phyloP scores from a whole-genome alignment of 129 eudicot species.

The Pseudognaphalium luteoalbum region DNA sequence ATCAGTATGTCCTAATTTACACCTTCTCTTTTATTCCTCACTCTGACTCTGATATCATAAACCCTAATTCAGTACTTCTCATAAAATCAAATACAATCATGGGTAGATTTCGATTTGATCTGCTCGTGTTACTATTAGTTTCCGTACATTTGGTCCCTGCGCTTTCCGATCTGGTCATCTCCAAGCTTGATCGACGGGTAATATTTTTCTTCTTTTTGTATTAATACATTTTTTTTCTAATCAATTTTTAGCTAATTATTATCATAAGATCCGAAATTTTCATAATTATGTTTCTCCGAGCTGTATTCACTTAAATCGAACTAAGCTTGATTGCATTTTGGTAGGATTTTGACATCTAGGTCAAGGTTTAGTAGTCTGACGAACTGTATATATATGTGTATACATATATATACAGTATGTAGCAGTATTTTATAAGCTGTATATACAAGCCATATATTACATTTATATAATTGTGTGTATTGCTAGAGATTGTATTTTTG shows the following conservation, averaged over 20 bases:
- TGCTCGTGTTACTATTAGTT: slow-evolving; percentile 27
- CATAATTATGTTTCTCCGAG: slow-evolving; percentile 5
- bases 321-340: slow-evolving; percentile 15
- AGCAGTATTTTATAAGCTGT: background rate
- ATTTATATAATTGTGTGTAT: background rate
- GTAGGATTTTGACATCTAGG: background rate
- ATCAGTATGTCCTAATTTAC: background rate
- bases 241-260: slow-evolving; percentile 5
- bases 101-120: slow-evolving; percentile 34
- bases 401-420: too few relatives aligned
- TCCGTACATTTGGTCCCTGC: slow-evolving; percentile 33
- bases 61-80: slow-evolving; percentile 32
- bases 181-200: slow-evolving; percentile 58
- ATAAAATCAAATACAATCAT: slow-evolving; percentile 3
- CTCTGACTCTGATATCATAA: slow-evolving; percentile 12
- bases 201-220: background rate
- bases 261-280: slow-evolving; percentile 1
- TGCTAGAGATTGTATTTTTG: background rate
- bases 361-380: background rate
- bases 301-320: background rate
- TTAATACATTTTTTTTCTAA: slow-evolving; percentile 10
- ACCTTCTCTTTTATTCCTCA: background rate
- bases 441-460: background rate
- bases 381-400: too few relatives aligned
- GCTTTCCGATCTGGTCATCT: slow-evolving; percentile 56